Conservation (phyloP, 352 stramenopile species). For the Albugo candida region DNA sequence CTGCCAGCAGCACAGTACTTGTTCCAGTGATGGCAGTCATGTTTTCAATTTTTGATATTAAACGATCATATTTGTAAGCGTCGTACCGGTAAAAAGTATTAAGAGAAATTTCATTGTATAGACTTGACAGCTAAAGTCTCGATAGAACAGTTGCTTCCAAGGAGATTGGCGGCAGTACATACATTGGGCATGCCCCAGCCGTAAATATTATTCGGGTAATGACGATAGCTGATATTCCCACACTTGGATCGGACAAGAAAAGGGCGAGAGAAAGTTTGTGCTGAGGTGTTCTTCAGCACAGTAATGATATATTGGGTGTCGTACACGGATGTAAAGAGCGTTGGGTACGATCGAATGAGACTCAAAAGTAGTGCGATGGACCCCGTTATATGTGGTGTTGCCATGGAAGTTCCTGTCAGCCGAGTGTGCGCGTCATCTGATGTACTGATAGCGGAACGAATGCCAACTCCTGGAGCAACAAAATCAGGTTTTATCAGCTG, state of each 20-base stretch:
- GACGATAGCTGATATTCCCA: conserved; percentile 34
- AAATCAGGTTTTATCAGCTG: conserved; percentile 51
- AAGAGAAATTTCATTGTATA: too few species aligned
- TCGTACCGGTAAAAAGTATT: too few species aligned
- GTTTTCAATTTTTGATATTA: neutral
- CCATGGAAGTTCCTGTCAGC: conserved; percentile 58
- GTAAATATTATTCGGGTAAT: conserved; percentile 68
- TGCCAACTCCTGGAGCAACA: conserved; percentile 41
- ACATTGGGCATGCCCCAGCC: conserved; percentile 37
- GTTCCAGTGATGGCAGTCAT: conserved; percentile 7
- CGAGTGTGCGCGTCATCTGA: conserved; percentile 32
- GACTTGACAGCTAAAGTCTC: too few species aligned
- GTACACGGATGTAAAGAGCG: neutral
- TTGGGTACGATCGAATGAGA: conserved; percentile 4
- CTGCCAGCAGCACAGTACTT: conserved; percentile 47
- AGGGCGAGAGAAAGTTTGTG: conserved; percentile 27
- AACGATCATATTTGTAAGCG: too few species aligned
- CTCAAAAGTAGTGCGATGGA: conserved; percentile 37
- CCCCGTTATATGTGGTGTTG: conserved; percentile 42
- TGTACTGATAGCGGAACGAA: conserved; percentile 39
- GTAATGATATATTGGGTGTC: neutral
- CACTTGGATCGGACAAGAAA: conserved; percentile 46
- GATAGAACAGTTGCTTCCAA: neutral
- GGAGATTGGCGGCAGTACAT: conserved; percentile 16
- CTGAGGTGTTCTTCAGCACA: conserved; percentile 16